Conservation (phyloP, 139 green algal species). For the Chlorella vulgaris region DNA sequence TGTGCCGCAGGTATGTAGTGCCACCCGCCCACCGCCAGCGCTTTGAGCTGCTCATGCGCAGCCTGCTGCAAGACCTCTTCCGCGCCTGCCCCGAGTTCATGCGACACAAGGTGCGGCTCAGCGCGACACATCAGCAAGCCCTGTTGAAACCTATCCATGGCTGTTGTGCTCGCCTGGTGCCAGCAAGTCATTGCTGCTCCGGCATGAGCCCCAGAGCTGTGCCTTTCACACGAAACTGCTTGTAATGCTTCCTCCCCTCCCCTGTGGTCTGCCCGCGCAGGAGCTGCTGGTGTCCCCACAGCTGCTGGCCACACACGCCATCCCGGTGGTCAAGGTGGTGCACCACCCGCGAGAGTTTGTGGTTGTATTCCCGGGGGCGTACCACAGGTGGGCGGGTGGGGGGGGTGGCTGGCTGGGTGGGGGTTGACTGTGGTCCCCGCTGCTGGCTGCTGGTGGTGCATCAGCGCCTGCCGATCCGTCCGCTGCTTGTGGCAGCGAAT, state of each 20-base stretch:
- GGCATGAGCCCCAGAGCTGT: too few species aligned
- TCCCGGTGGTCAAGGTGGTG: slow-evolving; percentile 55
- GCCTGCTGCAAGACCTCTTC: slow-evolving; percentile 60
- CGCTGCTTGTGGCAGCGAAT: too few species aligned
- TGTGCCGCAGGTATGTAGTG: slow-evolving; percentile 68
- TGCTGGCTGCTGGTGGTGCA: too few species aligned
- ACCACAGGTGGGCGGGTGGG: slow-evolving; percentile 30
- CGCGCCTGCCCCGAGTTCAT: slow-evolving; percentile 71
- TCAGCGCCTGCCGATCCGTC: too few species aligned
- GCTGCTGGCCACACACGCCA: slow-evolving; percentile 59
- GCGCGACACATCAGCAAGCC: too few species aligned
- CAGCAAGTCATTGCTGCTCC: too few species aligned
- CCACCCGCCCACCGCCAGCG: slow-evolving; percentile 60
- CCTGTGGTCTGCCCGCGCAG: slow-evolving; percentile 5
- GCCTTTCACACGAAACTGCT: too few species aligned
- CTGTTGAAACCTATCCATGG: too few species aligned
- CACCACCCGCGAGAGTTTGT: slow-evolving; percentile 79
- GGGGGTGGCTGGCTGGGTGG: not conserved
- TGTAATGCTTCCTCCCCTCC: not conserved
- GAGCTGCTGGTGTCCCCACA: slow-evolving; percentile 70
- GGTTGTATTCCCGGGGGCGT: slow-evolving; percentile 73
- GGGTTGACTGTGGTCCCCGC: too few species aligned
- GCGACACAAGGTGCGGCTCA: slow-evolving; percentile 71
- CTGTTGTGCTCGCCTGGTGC: too few species aligned
- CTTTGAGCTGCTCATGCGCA: slow-evolving; percentile 75